Conservation (phyloP, 2,329 filamentous ascomycete genomes). For the Cytospora leucostoma region DNA sequence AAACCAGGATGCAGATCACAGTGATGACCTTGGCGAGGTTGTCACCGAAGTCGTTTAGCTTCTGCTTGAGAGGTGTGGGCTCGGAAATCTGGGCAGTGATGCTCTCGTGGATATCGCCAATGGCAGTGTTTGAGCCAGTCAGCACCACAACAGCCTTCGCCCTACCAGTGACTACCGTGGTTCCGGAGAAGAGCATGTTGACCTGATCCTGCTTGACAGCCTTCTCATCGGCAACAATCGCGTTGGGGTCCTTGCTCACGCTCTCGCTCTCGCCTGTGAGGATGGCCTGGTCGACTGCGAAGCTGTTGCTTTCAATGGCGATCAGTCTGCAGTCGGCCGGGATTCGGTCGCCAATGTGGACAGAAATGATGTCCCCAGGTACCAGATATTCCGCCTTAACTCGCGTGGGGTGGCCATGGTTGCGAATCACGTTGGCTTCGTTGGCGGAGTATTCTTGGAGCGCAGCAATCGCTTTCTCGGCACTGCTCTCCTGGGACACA, state of each 20-base stretch:
- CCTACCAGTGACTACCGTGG: constrained; percentile 92
- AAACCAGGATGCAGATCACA: constrained; percentile 92
- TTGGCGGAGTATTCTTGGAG: constrained; percentile 99
- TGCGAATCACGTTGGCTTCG: constrained; percentile 88
- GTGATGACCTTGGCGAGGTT: constrained; percentile 97
- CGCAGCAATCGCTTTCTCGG: constrained; percentile 96
- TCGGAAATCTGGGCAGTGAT: constrained; percentile 98
- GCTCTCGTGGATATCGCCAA: constrained; percentile 98
- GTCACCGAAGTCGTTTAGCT: constrained; percentile 97
- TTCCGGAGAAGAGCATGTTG: constrained; percentile 98
- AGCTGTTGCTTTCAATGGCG: constrained; percentile 94
- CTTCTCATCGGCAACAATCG: constrained; percentile 70
- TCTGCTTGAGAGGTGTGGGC: constrained; percentile 96
- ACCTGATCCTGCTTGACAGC: constrained; percentile 96
- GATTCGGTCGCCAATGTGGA: constrained; percentile 88
- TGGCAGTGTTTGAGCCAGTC: constrained; percentile 88
- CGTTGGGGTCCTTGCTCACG: constrained; percentile 76
- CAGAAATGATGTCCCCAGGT: constrained; percentile 86
- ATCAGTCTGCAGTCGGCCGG: constrained; percentile 92
- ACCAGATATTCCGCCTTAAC: constrained; percentile 97
- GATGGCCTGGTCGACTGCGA: constrained; percentile 94
- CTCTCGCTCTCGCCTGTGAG: constrained; percentile 97
- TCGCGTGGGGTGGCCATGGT: constrained; percentile 72
- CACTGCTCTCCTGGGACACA: constrained; percentile 97
- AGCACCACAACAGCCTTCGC: constrained; percentile 88